A percentile compares a stretch with the other conserved stretches of the same genome.
phyloP scores from a whole-genome alignment of 1,139 yeast genomes.

The Taphrina communis region DNA sequence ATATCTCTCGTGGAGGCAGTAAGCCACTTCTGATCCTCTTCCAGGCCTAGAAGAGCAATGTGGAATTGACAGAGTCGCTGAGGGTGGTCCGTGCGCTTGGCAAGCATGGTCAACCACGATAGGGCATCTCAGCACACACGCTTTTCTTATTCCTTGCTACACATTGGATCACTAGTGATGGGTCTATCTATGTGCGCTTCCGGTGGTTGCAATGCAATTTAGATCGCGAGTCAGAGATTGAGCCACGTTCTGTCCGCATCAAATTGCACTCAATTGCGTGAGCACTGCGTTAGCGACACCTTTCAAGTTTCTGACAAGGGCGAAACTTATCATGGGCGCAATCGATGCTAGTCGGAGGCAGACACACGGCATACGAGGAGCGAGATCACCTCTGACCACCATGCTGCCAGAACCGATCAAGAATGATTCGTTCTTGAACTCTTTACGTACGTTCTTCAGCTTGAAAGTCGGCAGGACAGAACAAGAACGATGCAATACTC shows the following conservation, averaged over 20 bases:
- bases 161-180: too few relatives aligned
- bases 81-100: too few relatives aligned
- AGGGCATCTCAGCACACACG: too few relatives aligned
- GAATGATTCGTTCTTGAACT: conserved; percentile 13
- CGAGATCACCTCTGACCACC: not conserved
- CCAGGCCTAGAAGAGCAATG: too few relatives aligned
- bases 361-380: not conserved
- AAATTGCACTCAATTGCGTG: not conserved
- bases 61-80: too few relatives aligned
- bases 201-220: not conserved
- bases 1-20: too few relatives aligned
- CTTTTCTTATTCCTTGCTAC: too few relatives aligned
- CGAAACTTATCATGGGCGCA: not conserved
- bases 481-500: not conserved
- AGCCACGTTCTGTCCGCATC: not conserved
- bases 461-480: conserved; percentile 1
- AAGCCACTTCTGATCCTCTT: too few relatives aligned
- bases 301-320: not conserved
- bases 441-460: conserved; percentile 14
- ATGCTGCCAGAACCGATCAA: conserved; percentile 15
- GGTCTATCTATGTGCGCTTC: too few relatives aligned
- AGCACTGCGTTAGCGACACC: not conserved
- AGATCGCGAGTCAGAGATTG: conserved; percentile 5
- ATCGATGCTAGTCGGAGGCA: not conserved
- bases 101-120: too few relatives aligned